These are phyloP conservation scores for Tetratostichococcus sp. DNA, from an alignment of 139 green algal genomes.

Conservation along the genomic window DNA sequence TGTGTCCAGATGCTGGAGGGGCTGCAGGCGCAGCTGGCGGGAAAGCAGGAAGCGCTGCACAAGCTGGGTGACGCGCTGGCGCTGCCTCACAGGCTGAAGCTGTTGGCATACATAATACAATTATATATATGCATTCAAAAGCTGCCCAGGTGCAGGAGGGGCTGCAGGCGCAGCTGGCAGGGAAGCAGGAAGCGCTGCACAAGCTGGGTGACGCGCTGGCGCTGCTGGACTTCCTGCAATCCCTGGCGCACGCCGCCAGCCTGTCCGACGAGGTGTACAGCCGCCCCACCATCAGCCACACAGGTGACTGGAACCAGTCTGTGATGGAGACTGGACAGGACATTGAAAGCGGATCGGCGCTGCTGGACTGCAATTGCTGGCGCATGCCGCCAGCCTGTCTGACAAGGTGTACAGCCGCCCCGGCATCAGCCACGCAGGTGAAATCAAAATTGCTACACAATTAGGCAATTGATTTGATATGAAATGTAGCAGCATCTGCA, in stretches of 20 bases:
- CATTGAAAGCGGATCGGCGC: too few relatives aligned
- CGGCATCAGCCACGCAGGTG: too few relatives aligned
- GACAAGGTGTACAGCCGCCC: constrained; percentile 16
- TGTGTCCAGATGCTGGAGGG: constrained; percentile 58
- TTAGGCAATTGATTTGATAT: too few relatives aligned
- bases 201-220: constrained; percentile 68
- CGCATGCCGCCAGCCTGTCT: constrained; percentile 23
- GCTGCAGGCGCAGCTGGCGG: constrained; percentile 30
- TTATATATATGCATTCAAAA: neutral
- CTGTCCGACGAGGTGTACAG: constrained; percentile 21
- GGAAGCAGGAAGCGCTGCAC: constrained; percentile 60
- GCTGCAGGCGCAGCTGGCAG: constrained; percentile 30
- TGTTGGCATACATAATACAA: neutral
- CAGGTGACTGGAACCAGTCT: too few relatives aligned
- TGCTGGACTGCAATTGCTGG: constrained; percentile 78
- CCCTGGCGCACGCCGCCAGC: constrained; percentile 47
- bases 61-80: constrained; percentile 68
- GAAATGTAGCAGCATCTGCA: too few relatives aligned
- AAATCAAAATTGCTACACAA: too few relatives aligned
- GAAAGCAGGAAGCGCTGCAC: constrained; percentile 60
- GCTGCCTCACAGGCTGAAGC: constrained; percentile 69
- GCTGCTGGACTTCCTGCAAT: constrained; percentile 76
- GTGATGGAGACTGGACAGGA: too few relatives aligned
- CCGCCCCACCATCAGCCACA: neutral
- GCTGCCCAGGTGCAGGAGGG: constrained; percentile 60